Percentiles rank a stretch among this genome's conserved stretches.
These are phyloP conservation scores for Penicillium crystallinum DNA, from an alignment of 495 filamentous ascomycete species.

Conservation along the genomic window DNA sequence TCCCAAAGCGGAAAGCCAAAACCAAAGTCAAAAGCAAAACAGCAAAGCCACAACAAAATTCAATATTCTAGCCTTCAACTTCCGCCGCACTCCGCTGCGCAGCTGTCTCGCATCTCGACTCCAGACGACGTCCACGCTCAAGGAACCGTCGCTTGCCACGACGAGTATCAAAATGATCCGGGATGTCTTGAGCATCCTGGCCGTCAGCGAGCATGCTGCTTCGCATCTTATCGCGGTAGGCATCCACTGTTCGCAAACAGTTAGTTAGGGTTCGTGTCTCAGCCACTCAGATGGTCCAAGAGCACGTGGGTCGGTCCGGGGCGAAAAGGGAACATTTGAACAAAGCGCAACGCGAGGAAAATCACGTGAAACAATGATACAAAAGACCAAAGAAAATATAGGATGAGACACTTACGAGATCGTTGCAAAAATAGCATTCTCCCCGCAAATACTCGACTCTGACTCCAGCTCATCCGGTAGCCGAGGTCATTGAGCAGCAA, in stretches of 20 bases:
- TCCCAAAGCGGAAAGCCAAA: conserved; percentile 1
- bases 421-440: conserved; percentile 86
- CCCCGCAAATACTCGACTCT: conserved; percentile 80
- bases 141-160: conserved; percentile 81
- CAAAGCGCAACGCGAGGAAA: not conserved
- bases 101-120: conserved; percentile 18
- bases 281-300: not conserved
- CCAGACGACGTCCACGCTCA: conserved; percentile 46
- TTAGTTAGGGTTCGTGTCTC: not conserved
- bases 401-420: conserved; percentile 64
- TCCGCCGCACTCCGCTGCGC: conserved; percentile 37
- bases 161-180: conserved; percentile 84
- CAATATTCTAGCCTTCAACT: conserved; percentile 37
- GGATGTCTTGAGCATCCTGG: conserved; percentile 63
- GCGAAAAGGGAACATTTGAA: not conserved
- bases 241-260: conserved; percentile 62
- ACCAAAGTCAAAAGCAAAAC: not conserved
- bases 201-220: conserved; percentile 69
- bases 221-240: conserved; percentile 88
- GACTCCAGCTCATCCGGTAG: conserved; percentile 92
- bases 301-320: conserved; percentile 1
- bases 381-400: not conserved
- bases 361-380: not conserved
- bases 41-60: not conserved
- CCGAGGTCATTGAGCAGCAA: conserved; percentile 85